Percentiles rank a stretch among this genome's conserved stretches.
These are phyloP conservation scores for Vitis rotundifolia DNA, from an alignment of 164 flowering plant species.

Conservation along the genomic window DNA sequence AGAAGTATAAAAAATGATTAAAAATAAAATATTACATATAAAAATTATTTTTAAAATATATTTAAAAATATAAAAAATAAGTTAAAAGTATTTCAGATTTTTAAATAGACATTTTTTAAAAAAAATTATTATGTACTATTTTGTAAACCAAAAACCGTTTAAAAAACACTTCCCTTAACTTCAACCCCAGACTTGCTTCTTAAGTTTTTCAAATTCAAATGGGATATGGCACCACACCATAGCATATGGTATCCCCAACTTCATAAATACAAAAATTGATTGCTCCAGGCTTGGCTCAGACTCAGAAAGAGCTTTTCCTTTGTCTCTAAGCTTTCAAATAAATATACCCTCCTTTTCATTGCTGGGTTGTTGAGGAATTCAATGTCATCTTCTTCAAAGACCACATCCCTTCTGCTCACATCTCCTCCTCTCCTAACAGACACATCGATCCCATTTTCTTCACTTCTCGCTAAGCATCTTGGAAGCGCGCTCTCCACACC, in stretches of 20 bases:
- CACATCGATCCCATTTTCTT: not conserved
- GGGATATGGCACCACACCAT: constrained; percentile 11
- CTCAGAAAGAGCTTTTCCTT: constrained; percentile 24
- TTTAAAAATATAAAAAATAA: no score
- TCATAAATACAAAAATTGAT: constrained; percentile 36
- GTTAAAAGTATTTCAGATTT: no score
- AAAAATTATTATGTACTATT: not conserved
- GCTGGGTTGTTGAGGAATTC: constrained; percentile 45
- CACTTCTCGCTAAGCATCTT: not conserved
- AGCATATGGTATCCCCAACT: constrained; percentile 17
- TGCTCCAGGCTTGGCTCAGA: constrained; percentile 20
- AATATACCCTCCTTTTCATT: constrained; percentile 34
- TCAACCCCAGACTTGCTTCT: not conserved
- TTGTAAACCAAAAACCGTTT: not conserved
- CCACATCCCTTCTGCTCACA: not conserved
- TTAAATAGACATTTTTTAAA: no score
- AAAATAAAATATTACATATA: no score
- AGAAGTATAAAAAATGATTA: no score
- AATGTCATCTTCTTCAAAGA: constrained; percentile 21
- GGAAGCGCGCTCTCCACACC: no score
- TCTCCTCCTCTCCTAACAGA: constrained; percentile 9
- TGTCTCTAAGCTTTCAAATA: constrained; percentile 33
- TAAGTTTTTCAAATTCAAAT: constrained; percentile 25
- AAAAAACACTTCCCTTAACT: no score
- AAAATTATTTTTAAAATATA: no score